Percentiles rank a stretch among this genome's conserved stretches.
Evolutionary conservation across 1,139 yeast genomes (phyloP).

Genomic region (Geotrichum phurueaensis): DNA sequence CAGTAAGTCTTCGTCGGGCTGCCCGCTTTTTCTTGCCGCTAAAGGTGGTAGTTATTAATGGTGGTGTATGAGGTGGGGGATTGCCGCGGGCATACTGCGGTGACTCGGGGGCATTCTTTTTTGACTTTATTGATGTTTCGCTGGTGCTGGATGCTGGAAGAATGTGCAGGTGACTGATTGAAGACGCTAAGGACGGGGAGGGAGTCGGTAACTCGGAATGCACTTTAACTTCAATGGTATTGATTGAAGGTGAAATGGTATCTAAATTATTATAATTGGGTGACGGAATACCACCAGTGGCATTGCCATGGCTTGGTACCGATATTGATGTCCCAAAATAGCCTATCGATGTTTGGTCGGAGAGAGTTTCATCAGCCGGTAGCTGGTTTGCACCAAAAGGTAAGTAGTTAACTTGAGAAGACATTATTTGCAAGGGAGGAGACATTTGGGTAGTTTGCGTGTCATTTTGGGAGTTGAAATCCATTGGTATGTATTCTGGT

Average conservation of each 20-base stretch:
- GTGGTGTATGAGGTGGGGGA: conserved; percentile 1
- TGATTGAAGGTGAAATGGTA: background rate
- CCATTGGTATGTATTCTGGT: background rate
- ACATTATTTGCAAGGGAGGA: background rate
- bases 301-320: background rate
- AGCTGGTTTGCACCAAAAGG: background rate
- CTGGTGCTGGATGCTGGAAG: background rate
- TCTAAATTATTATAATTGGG: background rate
- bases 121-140: background rate
- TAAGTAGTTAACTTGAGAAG: background rate
- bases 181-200: background rate
- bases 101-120: background rate
- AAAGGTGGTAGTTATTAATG: background rate
- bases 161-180: background rate
- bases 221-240: background rate
- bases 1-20: conserved; percentile 53
- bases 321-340: background rate
- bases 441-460: background rate
- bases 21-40: conserved; percentile 40
- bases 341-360: background rate
- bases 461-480: background rate
- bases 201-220: background rate
- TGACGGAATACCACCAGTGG: background rate
- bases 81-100: background rate
- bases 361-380: background rate